Conservation (phyloP, 257 asterid species). For the Solanum clarkiae region DNA sequence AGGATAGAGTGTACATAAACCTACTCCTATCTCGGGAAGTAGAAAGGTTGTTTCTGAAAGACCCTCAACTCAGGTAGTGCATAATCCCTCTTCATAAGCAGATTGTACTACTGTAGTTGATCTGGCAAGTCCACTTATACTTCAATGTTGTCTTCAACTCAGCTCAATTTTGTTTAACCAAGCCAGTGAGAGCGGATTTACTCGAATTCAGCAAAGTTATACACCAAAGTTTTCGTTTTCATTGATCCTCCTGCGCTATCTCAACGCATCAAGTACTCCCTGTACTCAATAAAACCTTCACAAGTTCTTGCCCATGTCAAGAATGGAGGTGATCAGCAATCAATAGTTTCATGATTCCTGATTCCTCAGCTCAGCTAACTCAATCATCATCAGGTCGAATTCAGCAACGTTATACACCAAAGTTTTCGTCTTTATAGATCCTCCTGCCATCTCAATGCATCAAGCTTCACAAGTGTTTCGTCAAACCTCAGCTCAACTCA, state of each 20-base stretch:
- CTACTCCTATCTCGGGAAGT: background rate
- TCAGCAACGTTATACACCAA: background rate
- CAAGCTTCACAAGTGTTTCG: background rate
- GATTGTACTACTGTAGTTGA: background rate
- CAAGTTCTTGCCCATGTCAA: background rate
- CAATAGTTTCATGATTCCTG: background rate
- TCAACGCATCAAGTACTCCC: background rate
- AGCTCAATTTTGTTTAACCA: background rate
- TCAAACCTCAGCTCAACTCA: background rate
- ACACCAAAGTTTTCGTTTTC: background rate
- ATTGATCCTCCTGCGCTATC: background rate
- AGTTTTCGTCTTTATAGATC: background rate
- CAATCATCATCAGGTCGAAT: slow-evolving; percentile 4
- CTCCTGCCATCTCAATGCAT: background rate
- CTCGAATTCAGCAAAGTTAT: background rate
- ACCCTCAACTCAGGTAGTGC: too few relatives aligned
- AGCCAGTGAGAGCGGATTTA: background rate
- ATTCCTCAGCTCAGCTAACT: background rate
- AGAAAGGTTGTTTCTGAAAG: background rate
- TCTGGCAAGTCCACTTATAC: background rate
- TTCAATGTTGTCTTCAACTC: background rate
- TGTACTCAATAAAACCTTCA: background rate
- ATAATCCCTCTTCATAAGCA: background rate
- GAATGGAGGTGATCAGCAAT: background rate
- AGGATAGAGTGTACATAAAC: background rate